Percentiles rank a stretch among this genome's conserved stretches.
These are phyloP conservation scores for Ulota crispa DNA, from an alignment of 225 moss, liverwort and hornwort species.

Conservation along the genomic window DNA sequence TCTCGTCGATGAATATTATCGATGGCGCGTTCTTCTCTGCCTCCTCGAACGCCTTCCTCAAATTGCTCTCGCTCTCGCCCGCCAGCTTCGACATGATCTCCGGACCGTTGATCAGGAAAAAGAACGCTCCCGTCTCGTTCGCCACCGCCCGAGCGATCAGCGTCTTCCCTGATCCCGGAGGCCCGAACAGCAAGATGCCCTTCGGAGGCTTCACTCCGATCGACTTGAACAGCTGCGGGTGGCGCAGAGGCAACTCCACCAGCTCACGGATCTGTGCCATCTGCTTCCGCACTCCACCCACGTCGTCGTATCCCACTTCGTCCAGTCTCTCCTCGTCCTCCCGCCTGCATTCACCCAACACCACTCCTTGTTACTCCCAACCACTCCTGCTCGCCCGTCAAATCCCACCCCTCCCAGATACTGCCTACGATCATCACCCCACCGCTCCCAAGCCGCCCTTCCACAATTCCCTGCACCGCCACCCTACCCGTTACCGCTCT, in stretches of 20 bases:
- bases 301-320: constrained; percentile 94
- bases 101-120: constrained; percentile 95
- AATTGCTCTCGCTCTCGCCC: constrained; percentile 93
- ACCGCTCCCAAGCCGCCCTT: background rate
- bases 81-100: constrained; percentile 99
- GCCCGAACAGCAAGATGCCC: constrained; percentile 85
- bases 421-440: background rate
- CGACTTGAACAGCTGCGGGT: constrained; percentile 72
- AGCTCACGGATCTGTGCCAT: constrained; percentile 93
- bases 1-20: constrained; percentile 94
- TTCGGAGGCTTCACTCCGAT: constrained; percentile 92
- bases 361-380: background rate
- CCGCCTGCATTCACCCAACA: constrained; percentile 34
- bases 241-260: constrained; percentile 77
- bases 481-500: background rate
- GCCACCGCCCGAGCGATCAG: constrained; percentile 91
- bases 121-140: constrained; percentile 89
- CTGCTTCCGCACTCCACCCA: constrained; percentile 93
- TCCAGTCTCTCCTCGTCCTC: constrained; percentile 92
- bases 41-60: constrained; percentile 95
- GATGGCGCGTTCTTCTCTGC: constrained; percentile 96
- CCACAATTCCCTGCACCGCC: background rate
- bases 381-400: background rate
- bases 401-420: background rate
- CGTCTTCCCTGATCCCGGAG: constrained; percentile 92